Evolutionary conservation across 345 rosid genomes (phyloP).

Genomic region (Fremontodendron californicum): DNA sequence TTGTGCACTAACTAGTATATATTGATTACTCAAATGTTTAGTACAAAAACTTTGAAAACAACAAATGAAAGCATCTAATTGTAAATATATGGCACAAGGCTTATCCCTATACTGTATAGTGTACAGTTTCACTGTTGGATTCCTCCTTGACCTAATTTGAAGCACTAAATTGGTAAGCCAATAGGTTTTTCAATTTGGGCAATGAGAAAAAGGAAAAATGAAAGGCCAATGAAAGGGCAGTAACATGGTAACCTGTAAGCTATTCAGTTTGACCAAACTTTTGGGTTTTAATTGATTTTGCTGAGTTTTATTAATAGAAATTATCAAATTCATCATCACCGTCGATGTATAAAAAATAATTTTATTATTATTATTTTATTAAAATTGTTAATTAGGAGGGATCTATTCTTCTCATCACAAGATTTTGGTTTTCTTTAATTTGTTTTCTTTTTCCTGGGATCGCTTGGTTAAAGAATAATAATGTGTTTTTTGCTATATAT

Average conservation of each 20-base stretch:
- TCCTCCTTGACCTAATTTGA: slow-evolving; percentile 20
- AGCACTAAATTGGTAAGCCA: slow-evolving; percentile 31
- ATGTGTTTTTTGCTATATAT: neutral
- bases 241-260: slow-evolving; percentile 27
- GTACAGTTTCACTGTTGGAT: neutral
- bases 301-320: neutral
- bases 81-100: too few relatives aligned
- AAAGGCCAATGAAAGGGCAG: slow-evolving; percentile 17
- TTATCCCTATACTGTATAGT: neutral
- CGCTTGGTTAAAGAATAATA: neutral
- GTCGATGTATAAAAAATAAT: too few relatives aligned
- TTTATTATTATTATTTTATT: too few relatives aligned
- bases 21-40: neutral
- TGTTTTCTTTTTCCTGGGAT: neutral
- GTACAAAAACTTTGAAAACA: neutral
- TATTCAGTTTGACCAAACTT: slow-evolving; percentile 22
- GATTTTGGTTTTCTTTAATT: neutral
- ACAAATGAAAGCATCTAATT: neutral
- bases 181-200: slow-evolving; percentile 20
- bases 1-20: too few relatives aligned
- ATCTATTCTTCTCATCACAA: neutral
- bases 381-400: neutral
- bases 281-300: slow-evolving; percentile 7
- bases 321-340: too few relatives aligned
- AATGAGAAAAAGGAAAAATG: neutral